Evolutionary conservation across 176 grass and related monocot species (phyloP).

Genomic region (Oryza brachyantha): DNA sequence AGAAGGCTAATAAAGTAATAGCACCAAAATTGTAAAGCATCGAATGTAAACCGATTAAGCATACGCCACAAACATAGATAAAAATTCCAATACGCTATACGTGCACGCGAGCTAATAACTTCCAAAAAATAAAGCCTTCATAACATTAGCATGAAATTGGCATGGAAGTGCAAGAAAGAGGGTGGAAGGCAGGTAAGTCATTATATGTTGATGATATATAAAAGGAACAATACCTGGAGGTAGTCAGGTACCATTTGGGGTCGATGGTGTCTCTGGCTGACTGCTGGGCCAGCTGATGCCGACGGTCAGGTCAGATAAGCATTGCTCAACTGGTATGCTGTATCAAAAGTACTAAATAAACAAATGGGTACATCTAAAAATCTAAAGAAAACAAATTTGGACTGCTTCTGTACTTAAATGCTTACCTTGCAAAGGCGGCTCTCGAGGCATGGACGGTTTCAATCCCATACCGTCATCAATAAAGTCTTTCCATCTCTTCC

Average conservation of each 20-base stretch:
- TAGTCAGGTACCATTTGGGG: neutral
- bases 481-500: conserved; percentile 19
- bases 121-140: neutral
- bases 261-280: conserved; percentile 13
- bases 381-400: neutral
- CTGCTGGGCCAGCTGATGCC: conserved; percentile 4
- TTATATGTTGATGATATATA: neutral
- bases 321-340: neutral
- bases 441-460: conserved; percentile 33
- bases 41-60: neutral
- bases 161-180: neutral
- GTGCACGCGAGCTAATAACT: conserved; percentile 23
- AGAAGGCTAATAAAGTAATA: neutral
- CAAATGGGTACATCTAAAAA: neutral
- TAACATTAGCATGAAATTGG: neutral
- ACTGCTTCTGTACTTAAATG: neutral
- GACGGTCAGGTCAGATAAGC: conserved; percentile 12
- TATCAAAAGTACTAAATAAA: neutral
- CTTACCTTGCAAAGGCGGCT: conserved; percentile 12
- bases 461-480: conserved; percentile 1
- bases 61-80: neutral
- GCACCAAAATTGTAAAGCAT: conserved; percentile 6
- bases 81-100: conserved; percentile 2
- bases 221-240: neutral
- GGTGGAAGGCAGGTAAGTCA: neutral